Evolutionary conservation across 2,329 filamentous ascomycete genomes (phyloP).

Genomic region (Daldinia sp.): DNA sequence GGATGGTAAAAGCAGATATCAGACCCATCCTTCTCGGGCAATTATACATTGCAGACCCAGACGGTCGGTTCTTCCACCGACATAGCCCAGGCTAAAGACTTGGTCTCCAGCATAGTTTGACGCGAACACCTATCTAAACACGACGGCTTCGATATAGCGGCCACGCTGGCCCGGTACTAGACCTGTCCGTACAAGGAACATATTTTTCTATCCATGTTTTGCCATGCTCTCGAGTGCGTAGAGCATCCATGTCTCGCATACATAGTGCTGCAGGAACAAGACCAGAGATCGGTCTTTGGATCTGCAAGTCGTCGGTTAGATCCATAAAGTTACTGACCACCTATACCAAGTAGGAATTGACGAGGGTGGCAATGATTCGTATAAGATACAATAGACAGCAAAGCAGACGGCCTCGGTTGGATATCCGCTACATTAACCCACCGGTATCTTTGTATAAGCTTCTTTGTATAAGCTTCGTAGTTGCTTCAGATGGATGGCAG

Average conservation of each 20-base stretch:
- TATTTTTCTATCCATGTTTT: constrained; percentile 8
- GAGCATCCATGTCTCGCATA: constrained; percentile 2
- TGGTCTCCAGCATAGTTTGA: constrained; percentile 17
- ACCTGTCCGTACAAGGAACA: constrained; percentile 20
- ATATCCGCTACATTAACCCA: background rate
- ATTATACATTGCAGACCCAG: constrained; percentile 15
- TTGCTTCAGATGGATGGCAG: no score
- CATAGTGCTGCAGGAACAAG: background rate
- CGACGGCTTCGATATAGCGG: constrained; percentile 10
- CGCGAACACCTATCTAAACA: constrained; percentile 2
- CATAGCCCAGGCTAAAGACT: constrained; percentile 8
- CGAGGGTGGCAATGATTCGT: background rate
- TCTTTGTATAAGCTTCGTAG: no score
- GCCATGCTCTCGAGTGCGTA: constrained; percentile 2
- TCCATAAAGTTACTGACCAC: background rate
- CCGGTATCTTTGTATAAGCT: no score
- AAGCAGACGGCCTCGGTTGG: no score
- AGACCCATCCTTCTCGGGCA: constrained; percentile 15
- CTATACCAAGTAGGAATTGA: background rate
- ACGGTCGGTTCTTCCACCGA: constrained; percentile 15
- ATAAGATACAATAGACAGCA: background rate
- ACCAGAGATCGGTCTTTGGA: constrained; percentile 4
- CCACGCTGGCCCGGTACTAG: background rate
- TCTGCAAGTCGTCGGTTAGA: background rate
- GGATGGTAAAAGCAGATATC: background rate